Conservation (phyloP, 176 grass and related monocot species). For the Oryza glumipatula region DNA sequence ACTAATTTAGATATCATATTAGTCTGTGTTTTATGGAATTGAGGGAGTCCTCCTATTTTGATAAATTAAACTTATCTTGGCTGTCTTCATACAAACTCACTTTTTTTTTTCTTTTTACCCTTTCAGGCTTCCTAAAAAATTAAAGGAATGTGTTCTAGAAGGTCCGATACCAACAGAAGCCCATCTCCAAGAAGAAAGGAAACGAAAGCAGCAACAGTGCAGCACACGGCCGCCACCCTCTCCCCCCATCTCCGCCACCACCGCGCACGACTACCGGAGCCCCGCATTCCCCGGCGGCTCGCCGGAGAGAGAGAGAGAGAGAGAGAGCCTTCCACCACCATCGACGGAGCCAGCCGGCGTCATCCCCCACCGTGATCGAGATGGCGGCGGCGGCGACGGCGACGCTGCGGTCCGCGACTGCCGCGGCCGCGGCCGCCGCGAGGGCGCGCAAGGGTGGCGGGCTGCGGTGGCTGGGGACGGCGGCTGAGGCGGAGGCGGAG, state of each 20-base stretch:
- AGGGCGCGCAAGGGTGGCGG: not conserved
- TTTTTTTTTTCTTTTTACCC: no score
- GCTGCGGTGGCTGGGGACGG: slow-evolving; percentile 12
- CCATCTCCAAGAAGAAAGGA: not conserved
- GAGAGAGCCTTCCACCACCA: not conserved
- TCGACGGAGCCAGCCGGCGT: not conserved
- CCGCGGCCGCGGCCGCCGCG: not conserved
- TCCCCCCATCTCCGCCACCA: not conserved
- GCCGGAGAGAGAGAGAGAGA: no score
- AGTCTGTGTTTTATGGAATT: no score
- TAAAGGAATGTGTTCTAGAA: no score
- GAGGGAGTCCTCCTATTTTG: no score
- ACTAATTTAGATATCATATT: no score
- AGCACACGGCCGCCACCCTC: not conserved
- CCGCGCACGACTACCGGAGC: not conserved
- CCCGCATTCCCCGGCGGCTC: not conserved
- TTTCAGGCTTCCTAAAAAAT: no score
- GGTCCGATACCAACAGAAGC: no score
- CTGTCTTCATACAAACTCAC: no score
- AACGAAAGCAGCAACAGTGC: not conserved
- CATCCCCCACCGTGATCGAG: not conserved
- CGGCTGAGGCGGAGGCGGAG: slow-evolving; percentile 25
- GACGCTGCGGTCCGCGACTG: not conserved
- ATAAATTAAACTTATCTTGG: no score
- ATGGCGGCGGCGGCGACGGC: slow-evolving; percentile 27